Conservation (phyloP, 768 basidiomycete species). For the Rhizopogon vulgaris region DNA sequence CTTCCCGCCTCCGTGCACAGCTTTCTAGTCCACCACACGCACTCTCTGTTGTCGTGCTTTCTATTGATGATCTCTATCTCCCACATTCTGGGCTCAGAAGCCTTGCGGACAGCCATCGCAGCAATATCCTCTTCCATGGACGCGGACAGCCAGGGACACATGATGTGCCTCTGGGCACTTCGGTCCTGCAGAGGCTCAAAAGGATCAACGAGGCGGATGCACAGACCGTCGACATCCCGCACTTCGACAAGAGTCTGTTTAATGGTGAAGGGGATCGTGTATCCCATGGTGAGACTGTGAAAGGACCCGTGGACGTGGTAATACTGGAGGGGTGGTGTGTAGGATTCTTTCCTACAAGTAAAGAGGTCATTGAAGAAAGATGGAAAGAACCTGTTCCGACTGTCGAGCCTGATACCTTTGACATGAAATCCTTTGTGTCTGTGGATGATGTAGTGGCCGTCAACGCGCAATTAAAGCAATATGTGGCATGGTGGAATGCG, state of each 20-base stretch:
- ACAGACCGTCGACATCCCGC: constrained; percentile 49
- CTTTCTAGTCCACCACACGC: constrained; percentile 40
- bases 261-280: constrained; percentile 82
- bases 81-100: constrained; percentile 53
- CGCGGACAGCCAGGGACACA: constrained; percentile 95
- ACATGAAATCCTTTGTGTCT: constrained; percentile 31
- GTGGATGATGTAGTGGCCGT: constrained; percentile 54
- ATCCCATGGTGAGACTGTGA: constrained; percentile 34
- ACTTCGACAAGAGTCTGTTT: constrained; percentile 83
- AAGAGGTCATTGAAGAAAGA: constrained; percentile 42
- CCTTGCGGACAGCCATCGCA: constrained; percentile 44
- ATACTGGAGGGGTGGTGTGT: constrained; percentile 96
- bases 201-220: constrained; percentile 25
- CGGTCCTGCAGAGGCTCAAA: constrained; percentile 46
- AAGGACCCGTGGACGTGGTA: constrained; percentile 66
- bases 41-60: constrained; percentile 58
- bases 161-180: constrained; percentile 61
- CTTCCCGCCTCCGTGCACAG: constrained; percentile 44
- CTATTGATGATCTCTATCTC: constrained; percentile 85
- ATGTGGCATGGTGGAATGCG: constrained; percentile 61
- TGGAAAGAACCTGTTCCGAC: constrained; percentile 36
- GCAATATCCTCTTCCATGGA: constrained; percentile 67
- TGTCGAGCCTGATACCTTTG: constrained; percentile 21
- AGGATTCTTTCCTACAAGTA: constrained; percentile 68
- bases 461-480: constrained; percentile 56